Evolutionary conservation across 2,329 filamentous ascomycete genomes (phyloP).

Genomic region (Diaporthe capsici): DNA sequence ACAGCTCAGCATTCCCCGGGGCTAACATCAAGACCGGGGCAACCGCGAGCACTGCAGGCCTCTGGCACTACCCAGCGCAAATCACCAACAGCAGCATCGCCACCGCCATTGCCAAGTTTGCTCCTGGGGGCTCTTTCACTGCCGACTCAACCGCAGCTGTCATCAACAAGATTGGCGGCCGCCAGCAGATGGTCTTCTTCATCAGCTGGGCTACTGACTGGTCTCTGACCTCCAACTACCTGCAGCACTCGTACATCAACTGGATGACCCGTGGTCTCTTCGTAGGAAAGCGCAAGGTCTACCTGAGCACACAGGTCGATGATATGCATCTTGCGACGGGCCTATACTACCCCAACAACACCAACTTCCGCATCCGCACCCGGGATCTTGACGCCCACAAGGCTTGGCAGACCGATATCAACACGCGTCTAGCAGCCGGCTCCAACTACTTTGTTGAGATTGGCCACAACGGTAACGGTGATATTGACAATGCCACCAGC

Average conservation of each 20-base stretch:
- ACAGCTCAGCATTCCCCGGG: conserved; percentile 65
- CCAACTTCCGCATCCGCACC: conserved; percentile 63
- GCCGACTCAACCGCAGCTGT: conserved; percentile 66
- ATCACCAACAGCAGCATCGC: conserved; percentile 68
- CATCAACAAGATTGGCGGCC: conserved; percentile 69
- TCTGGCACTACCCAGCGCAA: conserved; percentile 71
- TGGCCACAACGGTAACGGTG: conserved; percentile 64
- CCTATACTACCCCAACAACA: conserved; percentile 63
- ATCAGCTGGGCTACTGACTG: conserved; percentile 62
- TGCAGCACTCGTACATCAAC: conserved; percentile 74
- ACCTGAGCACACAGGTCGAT: conserved; percentile 71
- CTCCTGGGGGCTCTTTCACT: conserved; percentile 56
- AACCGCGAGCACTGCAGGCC: conserved; percentile 62
- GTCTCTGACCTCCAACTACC: conserved; percentile 66
- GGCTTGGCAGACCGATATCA: conserved; percentile 58
- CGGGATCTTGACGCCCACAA: conserved; percentile 62
- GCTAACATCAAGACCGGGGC: conserved; percentile 66
- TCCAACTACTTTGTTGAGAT: conserved; percentile 67
- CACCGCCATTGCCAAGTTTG: conserved; percentile 68
- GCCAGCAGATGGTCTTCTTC: conserved; percentile 75
- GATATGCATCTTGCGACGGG: conserved; percentile 71
- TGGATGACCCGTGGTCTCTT: conserved; percentile 73
- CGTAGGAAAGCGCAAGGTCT: conserved; percentile 67
- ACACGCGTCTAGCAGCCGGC: conserved; percentile 63
- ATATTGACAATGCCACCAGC: conserved; percentile 67